Evolutionary conservation across 768 basidiomycete genomes (phyloP).

Genomic region (Lactifluus piperatus): DNA sequence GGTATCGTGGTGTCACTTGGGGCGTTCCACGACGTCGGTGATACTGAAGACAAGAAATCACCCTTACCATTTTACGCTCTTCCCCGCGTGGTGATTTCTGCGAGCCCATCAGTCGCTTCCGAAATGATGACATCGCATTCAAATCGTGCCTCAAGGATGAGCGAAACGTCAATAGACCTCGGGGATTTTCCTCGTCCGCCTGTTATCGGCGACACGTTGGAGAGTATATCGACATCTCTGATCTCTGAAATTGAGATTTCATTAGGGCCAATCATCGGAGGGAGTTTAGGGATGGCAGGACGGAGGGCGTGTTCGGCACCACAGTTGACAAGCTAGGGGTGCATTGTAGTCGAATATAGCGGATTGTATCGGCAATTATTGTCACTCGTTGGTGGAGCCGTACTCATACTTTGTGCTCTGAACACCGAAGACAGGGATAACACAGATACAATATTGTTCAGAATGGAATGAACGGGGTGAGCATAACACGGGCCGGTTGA

Average conservation of each 20-base stretch:
- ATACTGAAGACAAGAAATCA: not conserved
- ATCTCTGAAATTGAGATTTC: slow-evolving; percentile 8
- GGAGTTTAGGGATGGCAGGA: not conserved
- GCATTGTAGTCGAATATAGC: too few relatives aligned
- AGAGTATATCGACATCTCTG: slow-evolving; percentile 1
- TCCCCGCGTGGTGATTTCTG: slow-evolving; percentile 14
- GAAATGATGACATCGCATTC: not conserved
- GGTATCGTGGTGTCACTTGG: slow-evolving; percentile 5
- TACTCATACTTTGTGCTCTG: too few relatives aligned
- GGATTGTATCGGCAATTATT: not conserved
- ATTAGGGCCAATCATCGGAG: not conserved
- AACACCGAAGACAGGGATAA: too few relatives aligned
- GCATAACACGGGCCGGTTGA: too few relatives aligned
- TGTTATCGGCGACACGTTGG: not conserved
- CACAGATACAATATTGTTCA: too few relatives aligned
- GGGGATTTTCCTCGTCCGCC: slow-evolving; percentile 14
- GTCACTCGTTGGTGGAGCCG: not conserved
- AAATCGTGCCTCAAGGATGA: slow-evolving; percentile 1
- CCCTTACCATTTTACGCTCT: not conserved
- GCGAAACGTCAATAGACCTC: slow-evolving; percentile 12
- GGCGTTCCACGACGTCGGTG: not conserved
- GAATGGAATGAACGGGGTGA: too few relatives aligned
- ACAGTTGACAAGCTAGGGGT: not conserved
- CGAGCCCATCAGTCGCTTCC: slow-evolving; percentile 3
- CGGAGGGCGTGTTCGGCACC: slow-evolving; percentile 6